phyloP scores from a whole-genome alignment of 306 rosid genomes.

The Cucumis hystrix region DNA sequence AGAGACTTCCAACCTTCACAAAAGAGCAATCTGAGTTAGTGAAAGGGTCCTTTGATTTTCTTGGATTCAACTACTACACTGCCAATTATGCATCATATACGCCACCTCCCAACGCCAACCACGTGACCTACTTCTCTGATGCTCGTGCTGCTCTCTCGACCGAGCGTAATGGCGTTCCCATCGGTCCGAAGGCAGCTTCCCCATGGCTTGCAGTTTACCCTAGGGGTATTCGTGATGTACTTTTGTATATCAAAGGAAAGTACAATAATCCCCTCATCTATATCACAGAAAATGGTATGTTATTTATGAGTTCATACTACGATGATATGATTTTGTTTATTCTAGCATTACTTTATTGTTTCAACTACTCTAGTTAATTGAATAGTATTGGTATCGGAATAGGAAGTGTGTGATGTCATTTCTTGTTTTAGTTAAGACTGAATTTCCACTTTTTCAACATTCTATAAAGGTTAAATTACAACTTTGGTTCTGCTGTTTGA shows the following conservation, averaged over 20 bases:
- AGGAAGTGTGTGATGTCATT: no score
- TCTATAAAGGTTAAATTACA: neutral
- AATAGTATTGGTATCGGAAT: no score
- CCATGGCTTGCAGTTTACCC: neutral
- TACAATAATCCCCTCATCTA: neutral
- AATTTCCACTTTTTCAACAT: no score
- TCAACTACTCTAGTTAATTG: no score
- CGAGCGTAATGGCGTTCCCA: slow-evolving; percentile 20
- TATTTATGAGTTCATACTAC: no score
- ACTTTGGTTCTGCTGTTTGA: no score
- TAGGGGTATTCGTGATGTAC: slow-evolving; percentile 24
- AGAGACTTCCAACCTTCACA: slow-evolving; percentile 40
- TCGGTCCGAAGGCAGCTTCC: slow-evolving; percentile 8
- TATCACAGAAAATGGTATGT: neutral
- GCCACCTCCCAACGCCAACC: slow-evolving; percentile 3
- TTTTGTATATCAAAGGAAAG: slow-evolving; percentile 15
- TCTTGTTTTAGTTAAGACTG: no score
- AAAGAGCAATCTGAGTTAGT: slow-evolving; percentile 27
- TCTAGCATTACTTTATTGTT: no score
- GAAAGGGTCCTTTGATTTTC: slow-evolving; percentile 19
- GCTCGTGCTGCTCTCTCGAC: slow-evolving; percentile 18
- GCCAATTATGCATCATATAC: slow-evolving; percentile 6
- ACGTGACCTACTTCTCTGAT: slow-evolving; percentile 23
- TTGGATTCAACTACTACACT: slow-evolving; percentile 11
- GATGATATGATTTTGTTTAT: no score